Evolutionary conservation across 768 basidiomycete species (phyloP).

Genomic region (Nidula microcarpa): DNA sequence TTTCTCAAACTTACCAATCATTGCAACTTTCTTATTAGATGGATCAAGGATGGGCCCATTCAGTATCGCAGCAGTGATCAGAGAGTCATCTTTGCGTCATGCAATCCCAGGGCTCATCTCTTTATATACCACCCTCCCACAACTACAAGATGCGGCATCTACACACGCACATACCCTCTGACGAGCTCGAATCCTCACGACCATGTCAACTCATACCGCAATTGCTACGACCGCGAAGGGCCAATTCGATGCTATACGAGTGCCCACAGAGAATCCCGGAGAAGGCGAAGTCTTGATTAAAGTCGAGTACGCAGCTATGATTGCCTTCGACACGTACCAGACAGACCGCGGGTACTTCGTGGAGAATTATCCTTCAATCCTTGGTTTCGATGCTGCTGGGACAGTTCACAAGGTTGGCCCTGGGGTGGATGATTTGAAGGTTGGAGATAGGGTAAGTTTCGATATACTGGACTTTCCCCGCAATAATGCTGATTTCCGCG

Average conservation of each 20-base stretch:
- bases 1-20: too few relatives aligned
- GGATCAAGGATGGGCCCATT: too few relatives aligned
- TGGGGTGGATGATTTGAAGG: slow-evolving; percentile 25
- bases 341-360: slow-evolving; percentile 29
- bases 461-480: background rate
- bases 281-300: slow-evolving; percentile 35
- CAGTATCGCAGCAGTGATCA: too few relatives aligned
- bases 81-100: too few relatives aligned
- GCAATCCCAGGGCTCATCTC: too few relatives aligned
- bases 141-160: too few relatives aligned
- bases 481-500: background rate
- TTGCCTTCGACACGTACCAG: slow-evolving; percentile 35
- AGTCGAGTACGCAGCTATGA: slow-evolving; percentile 35
- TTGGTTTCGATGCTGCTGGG: slow-evolving; percentile 37
- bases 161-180: too few relatives aligned
- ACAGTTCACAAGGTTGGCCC: slow-evolving; percentile 30
- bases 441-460: slow-evolving; percentile 35
- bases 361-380: slow-evolving; percentile 25
- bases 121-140: too few relatives aligned
- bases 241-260: slow-evolving; percentile 28
- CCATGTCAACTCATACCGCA: slow-evolving; percentile 36
- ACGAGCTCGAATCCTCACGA: background rate
- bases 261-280: slow-evolving; percentile 27
- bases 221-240: slow-evolving; percentile 33
- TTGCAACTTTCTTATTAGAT: too few relatives aligned